Evolutionary conservation across 148 eudicot genomes (phyloP).

Genomic region (Diospyros lotus): DNA sequence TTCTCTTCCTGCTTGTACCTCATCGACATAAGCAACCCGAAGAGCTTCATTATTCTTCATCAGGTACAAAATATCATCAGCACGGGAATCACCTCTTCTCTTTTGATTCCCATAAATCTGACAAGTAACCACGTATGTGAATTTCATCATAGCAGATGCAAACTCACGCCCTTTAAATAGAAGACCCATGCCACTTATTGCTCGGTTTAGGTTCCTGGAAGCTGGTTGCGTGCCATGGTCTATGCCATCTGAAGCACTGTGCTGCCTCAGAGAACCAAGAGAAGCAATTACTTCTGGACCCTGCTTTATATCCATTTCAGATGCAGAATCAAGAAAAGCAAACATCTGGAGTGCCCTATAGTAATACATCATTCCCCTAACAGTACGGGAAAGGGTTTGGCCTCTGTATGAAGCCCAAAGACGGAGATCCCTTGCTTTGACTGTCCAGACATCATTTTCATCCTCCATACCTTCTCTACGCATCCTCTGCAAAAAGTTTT

Average conservation of each 20-base stretch:
- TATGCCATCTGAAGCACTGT: conserved; percentile 29
- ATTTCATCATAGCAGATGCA: conserved; percentile 80
- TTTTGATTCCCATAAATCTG: conserved; percentile 85
- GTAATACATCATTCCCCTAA: conserved; percentile 97
- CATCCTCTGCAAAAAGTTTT: conserved; percentile 82
- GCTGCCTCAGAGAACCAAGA: conserved; percentile 36
- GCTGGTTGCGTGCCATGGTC: conserved; percentile 24
- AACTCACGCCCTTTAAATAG: conserved; percentile 67
- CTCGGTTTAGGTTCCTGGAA: conserved; percentile 43
- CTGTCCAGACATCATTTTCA: conserved; percentile 56
- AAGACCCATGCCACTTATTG: conserved; percentile 55
- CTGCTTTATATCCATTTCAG: conserved; percentile 68
- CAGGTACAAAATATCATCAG: conserved; percentile 76
- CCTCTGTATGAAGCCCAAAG: conserved; percentile 98
- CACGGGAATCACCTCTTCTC: conserved; percentile 59
- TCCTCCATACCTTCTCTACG: conserved; percentile 73
- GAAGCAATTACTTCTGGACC: conserved; percentile 55
- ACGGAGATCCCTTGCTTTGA: conserved; percentile 65
- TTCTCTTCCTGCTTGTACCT: conserved; percentile 51
- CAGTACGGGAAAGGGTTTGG: conserved; percentile 92
- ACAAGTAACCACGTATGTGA: conserved; percentile 83
- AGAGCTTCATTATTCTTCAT: conserved; percentile 93
- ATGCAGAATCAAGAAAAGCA: conserved; percentile 82
- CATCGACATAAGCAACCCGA: conserved; percentile 95
- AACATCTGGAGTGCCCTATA: conserved; percentile 91